These are phyloP conservation scores for Debaryomyces coudertii DNA, from an alignment of 1,139 yeast species.

Conservation along the genomic window DNA sequence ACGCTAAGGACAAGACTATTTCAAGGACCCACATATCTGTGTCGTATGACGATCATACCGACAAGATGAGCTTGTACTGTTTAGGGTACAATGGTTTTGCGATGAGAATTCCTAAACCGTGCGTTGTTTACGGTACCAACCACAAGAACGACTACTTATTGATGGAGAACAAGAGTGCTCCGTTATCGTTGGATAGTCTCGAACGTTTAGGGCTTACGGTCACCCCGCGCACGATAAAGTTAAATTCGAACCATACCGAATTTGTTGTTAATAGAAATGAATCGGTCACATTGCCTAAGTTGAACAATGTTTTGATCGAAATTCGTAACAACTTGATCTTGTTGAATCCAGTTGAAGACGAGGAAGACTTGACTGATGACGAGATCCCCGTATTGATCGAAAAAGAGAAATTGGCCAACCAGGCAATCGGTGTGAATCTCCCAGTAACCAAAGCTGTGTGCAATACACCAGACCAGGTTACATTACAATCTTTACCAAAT, in stretches of 20 bases:
- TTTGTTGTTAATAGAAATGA: constrained; percentile 59
- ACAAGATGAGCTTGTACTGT: constrained; percentile 51
- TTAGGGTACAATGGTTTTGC: constrained; percentile 73
- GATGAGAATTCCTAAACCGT: constrained; percentile 58
- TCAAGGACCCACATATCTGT: constrained; percentile 67
- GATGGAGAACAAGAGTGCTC: constrained; percentile 29
- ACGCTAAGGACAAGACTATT: constrained; percentile 58
- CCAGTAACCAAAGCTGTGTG: background rate
- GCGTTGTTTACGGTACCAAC: constrained; percentile 36
- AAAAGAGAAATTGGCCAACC: constrained; percentile 11
- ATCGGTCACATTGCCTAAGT: constrained; percentile 55
- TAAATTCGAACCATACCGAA: constrained; percentile 54
- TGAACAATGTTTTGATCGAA: constrained; percentile 61
- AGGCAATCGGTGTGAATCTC: constrained; percentile 11
- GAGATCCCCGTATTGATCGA: constrained; percentile 32
- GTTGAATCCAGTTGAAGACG: constrained; percentile 51
- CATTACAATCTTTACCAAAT: constrained; percentile 12
- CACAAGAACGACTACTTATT: constrained; percentile 34
- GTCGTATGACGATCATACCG: constrained; percentile 22
- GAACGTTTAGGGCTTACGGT: constrained; percentile 16
- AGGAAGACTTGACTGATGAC: constrained; percentile 48
- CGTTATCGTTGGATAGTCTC: constrained; percentile 20
- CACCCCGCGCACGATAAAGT: constrained; percentile 40
- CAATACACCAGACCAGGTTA: constrained; percentile 10
- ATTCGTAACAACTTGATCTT: constrained; percentile 62